A percentile compares a stretch with the other conserved stretches of the same genome.
These are phyloP conservation scores for Phytophthora macrochlamydospora DNA, from an alignment of 352 stramenopile species.

Conservation along the genomic window DNA sequence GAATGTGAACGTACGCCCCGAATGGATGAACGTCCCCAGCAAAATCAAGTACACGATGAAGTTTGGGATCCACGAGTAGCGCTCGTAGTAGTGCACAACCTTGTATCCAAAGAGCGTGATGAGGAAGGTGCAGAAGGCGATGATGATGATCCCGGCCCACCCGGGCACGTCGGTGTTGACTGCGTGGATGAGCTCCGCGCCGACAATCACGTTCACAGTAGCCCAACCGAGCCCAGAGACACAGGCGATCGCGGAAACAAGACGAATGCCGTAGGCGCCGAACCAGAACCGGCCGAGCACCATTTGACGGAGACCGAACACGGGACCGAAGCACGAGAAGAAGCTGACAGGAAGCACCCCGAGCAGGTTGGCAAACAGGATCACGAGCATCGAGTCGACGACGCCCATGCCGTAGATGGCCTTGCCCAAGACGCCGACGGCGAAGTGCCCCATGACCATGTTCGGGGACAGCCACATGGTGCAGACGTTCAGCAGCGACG, in stretches of 20 bases:
- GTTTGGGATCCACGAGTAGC: constrained; percentile 48
- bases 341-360: constrained; percentile 14
- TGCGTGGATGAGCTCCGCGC: constrained; percentile 41
- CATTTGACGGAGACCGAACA: constrained; percentile 27
- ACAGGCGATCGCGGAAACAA: constrained; percentile 25
- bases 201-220: constrained; percentile 49
- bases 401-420: constrained; percentile 25
- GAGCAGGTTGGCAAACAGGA: constrained; percentile 27
- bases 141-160: constrained; percentile 51
- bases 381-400: constrained; percentile 28
- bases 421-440: constrained; percentile 20
- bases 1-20: constrained; percentile 47
- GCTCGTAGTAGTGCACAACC: constrained; percentile 52
- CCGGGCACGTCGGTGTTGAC: constrained; percentile 42
- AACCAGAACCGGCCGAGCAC: constrained; percentile 31
- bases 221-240: constrained; percentile 44
- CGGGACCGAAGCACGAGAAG: constrained; percentile 24
- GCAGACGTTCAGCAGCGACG: constrained; percentile 22
- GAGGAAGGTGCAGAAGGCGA: constrained; percentile 43
- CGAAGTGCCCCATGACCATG: constrained; percentile 36
- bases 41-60: constrained; percentile 52
- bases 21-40: constrained; percentile 38
- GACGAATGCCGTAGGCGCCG: constrained; percentile 18
- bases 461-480: constrained; percentile 33
- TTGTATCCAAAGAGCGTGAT: constrained; percentile 54